These are phyloP conservation scores for Torrubiellomyces zombiae DNA, from an alignment of 2,329 filamentous ascomycete genomes.

Conservation along the genomic window DNA sequence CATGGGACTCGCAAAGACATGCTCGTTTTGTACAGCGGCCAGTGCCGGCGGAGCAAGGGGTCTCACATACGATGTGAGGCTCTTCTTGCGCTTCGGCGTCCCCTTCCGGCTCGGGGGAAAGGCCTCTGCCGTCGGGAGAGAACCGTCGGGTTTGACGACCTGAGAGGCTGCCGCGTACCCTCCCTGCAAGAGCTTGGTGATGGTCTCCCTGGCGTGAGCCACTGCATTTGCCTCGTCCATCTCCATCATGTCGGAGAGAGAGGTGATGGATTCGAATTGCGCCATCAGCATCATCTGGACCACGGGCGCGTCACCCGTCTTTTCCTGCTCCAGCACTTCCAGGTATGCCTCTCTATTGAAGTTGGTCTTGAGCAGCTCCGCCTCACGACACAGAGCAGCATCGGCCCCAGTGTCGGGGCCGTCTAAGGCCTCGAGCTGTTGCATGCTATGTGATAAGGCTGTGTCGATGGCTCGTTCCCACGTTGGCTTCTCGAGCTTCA, in stretches of 20 bases:
- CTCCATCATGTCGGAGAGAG: slow-evolving; percentile 62
- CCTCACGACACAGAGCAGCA: slow-evolving; percentile 59
- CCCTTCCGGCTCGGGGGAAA: slow-evolving; percentile 56
- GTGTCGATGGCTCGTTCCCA: slow-evolving; percentile 85
- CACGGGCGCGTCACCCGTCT: slow-evolving; percentile 56
- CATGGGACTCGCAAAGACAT: slow-evolving; percentile 31
- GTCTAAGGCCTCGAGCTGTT: slow-evolving; percentile 50
- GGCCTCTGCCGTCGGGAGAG: slow-evolving; percentile 40
- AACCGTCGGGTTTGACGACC: slow-evolving; percentile 78
- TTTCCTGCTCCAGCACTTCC: slow-evolving; percentile 72
- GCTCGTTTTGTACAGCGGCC: slow-evolving; percentile 14
- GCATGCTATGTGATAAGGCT: slow-evolving; percentile 69
- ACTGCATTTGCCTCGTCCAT: slow-evolving; percentile 78
- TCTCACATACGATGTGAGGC: slow-evolving; percentile 21
- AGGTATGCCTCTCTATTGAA: slow-evolving; percentile 66
- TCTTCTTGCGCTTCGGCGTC: slow-evolving; percentile 61
- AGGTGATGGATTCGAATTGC: slow-evolving; percentile 80
- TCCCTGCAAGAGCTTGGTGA: slow-evolving; percentile 60
- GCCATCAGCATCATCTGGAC: slow-evolving; percentile 74
- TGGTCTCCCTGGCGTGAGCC: slow-evolving; percentile 57
- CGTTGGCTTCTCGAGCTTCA: slow-evolving; percentile 59
- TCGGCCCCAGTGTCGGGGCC: slow-evolving; percentile 41
- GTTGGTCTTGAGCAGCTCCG: slow-evolving; percentile 68
- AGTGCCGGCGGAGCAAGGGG: slow-evolving; percentile 28
- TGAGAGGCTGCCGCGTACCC: slow-evolving; percentile 63